A percentile compares a stretch with the other conserved stretches of the same genome.
These are phyloP conservation scores for Penicillium sclerotigenum DNA, from an alignment of 2,329 filamentous ascomycete genomes.

Conservation along the genomic window DNA sequence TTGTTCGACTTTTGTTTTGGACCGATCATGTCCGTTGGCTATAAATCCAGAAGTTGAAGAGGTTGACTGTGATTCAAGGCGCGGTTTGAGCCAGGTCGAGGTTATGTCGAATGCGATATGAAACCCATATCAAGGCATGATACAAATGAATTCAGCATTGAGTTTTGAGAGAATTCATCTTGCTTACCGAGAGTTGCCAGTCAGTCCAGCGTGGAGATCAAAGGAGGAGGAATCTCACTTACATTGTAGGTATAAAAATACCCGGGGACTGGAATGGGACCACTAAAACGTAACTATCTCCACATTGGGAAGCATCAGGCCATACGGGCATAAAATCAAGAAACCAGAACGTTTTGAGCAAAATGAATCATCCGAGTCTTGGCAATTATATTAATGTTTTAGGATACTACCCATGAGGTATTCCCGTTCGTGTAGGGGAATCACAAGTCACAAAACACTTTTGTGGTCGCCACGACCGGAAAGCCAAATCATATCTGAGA, in stretches of 20 bases:
- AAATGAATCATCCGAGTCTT: constrained; percentile 18
- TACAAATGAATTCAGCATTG: not conserved
- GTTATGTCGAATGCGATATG: not conserved
- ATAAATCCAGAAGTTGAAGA: not conserved
- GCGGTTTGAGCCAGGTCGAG: not conserved
- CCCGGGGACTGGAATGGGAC: not conserved
- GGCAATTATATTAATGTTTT: constrained; percentile 24
- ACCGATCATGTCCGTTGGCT: not conserved
- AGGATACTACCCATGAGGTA: constrained; percentile 15
- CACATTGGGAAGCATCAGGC: not conserved
- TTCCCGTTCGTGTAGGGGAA: constrained; percentile 6
- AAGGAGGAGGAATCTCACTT: not conserved
- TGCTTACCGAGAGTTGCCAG: not conserved
- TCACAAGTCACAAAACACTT: constrained; percentile 23
- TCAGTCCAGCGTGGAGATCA: not conserved
- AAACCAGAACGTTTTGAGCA: not conserved
- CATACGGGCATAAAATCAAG: not conserved
- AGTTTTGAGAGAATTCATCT: not conserved
- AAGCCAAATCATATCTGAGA: constrained; percentile 10
- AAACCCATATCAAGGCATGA: too few species aligned
- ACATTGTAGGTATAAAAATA: not conserved
- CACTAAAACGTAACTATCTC: not conserved
- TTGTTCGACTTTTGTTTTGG: not conserved
- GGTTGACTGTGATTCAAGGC: not conserved
- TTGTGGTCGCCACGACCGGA: constrained; percentile 25